Conservation (phyloP, 192 early-diverging fungal species). For the Backusella tuberculispora region DNA sequence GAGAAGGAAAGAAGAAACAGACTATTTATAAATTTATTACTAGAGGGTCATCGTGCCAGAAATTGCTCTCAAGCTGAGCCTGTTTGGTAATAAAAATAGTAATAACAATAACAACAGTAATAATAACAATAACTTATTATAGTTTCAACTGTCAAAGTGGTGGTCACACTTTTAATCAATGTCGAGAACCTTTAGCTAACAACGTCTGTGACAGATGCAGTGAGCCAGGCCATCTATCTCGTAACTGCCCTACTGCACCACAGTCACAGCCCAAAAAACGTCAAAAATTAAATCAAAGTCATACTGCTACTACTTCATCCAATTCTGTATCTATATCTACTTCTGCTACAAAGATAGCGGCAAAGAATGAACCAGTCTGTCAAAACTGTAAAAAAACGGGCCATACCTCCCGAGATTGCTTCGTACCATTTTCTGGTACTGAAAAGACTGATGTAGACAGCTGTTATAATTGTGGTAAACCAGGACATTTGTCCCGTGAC, state of each 20-base stretch:
- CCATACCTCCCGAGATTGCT: conserved; percentile 27
- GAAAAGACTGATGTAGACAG: conserved; percentile 41
- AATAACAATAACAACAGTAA: background rate
- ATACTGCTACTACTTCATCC: conserved; percentile 19
- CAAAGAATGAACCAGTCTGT: conserved; percentile 48
- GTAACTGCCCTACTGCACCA: background rate
- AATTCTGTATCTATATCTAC: background rate
- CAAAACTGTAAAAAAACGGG: conserved; percentile 56
- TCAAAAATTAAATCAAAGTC: background rate
- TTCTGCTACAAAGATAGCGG: conserved; percentile 30
- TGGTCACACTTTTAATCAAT: conserved; percentile 42
- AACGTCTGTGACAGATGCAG: conserved; percentile 52
- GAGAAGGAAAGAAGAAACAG: no score
- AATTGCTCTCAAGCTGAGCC: conserved; percentile 51
- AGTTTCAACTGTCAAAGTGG: conserved; percentile 60
- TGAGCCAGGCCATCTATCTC: background rate
- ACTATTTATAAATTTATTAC: background rate
- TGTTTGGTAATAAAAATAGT: conserved; percentile 47
- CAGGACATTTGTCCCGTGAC: conserved; percentile 38
- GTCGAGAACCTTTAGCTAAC: conserved; percentile 14
- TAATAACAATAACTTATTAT: background rate
- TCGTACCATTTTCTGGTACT: conserved; percentile 26
- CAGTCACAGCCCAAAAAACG: conserved; percentile 37
- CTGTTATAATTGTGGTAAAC: conserved; percentile 37
- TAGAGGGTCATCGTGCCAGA: conserved; percentile 55